Evolutionary conservation across 495 filamentous ascomycete species (phyloP), one percentile per base, ranked within the genome.

Genomic region (Daldinia childiae): DNA sequence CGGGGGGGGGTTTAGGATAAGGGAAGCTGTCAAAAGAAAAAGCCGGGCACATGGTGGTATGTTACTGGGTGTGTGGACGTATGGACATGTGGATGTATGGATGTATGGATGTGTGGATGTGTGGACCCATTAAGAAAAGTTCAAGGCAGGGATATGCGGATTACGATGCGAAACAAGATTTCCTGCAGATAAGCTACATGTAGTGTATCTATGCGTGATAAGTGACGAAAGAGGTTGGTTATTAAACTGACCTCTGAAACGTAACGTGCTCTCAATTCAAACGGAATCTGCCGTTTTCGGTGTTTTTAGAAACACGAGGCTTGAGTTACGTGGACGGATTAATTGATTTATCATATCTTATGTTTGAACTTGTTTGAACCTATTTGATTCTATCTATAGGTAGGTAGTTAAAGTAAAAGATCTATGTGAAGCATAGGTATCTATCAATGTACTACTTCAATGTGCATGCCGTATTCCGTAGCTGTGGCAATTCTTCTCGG

Each of bases 151-250:
- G 64, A 72, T 72, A 30, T 29, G 69, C 57, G 59, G 59, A 72
- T 34, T 56, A 62, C 29, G 64, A 72, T 72, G 57, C 64, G 60
- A 68, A 72, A 72, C 64, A 72, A 72, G 64, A 72, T 68, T 72
- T 68, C 45, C 43, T 55, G 34, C 34, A 36, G 34, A 36, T 36
- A 14, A 12, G 34, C 34, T 14, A 34, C 34, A 36, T 36, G 34
- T 36, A n/a, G 54, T 17, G 8, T 52, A 52, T 52, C 3, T 29
- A 52, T 15, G 24, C 24, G 30, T 21, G 52, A 56, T 32, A 29
- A 27, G 30, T 57, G 54, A 57, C 54, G 30, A 30, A 63, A 66
- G 64, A 67, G 68, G 63, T 54, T 66, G 62, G 67, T 52, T 52
- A 41, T 45, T 38, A 29, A 26, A 39, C 26, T n/a, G 17, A 26